A percentile compares a stretch with the other conserved stretches of the same genome.
Evolutionary conservation across 1,139 yeast species (phyloP).

Genomic region (Geotrichum cucujoidarum): DNA sequence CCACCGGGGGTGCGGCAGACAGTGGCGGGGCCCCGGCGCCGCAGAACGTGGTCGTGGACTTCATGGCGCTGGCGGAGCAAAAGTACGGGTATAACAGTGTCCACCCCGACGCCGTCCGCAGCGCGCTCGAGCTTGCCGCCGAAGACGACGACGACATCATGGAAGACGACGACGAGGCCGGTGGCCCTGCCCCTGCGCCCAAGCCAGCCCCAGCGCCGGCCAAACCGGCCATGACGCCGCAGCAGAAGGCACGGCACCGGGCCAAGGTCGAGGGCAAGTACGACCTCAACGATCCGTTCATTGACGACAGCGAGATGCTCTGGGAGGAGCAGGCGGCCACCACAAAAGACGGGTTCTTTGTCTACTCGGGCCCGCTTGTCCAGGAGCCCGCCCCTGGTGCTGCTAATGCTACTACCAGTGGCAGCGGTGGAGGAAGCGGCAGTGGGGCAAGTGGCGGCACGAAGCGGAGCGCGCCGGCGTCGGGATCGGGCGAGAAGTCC

Average conservation of each 20-base stretch:
- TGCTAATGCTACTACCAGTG: background rate
- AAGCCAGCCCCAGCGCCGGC: constrained; percentile 19
- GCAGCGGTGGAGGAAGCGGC: constrained; percentile 7
- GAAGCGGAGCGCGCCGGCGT: constrained; percentile 12
- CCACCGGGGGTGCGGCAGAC: background rate
- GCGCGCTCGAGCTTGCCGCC: constrained; percentile 57
- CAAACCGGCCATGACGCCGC: constrained; percentile 10
- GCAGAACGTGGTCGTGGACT: constrained; percentile 63
- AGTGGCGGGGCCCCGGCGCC: constrained; percentile 12
- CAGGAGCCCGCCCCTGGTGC: constrained; percentile 48
- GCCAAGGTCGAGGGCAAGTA: constrained; percentile 60
- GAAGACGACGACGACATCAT: constrained; percentile 58
- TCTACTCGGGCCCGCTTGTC: constrained; percentile 87
- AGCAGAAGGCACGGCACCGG: constrained; percentile 27
- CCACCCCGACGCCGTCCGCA: constrained; percentile 61
- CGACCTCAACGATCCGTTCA: constrained; percentile 90
- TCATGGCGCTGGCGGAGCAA: constrained; percentile 73
- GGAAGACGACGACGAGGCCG: constrained; percentile 56
- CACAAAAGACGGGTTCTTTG: constrained; percentile 93
- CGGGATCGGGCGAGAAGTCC: too few species aligned
- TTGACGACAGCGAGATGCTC: constrained; percentile 86
- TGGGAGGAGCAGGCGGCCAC: constrained; percentile 94
- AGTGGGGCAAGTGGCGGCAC: too few species aligned
- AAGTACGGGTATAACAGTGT: constrained; percentile 75
- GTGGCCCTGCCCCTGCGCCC: constrained; percentile 36